Base-by-base conservation (phyloP, 78 protist species). In the Tieghemostelium lacteum region DNA sequence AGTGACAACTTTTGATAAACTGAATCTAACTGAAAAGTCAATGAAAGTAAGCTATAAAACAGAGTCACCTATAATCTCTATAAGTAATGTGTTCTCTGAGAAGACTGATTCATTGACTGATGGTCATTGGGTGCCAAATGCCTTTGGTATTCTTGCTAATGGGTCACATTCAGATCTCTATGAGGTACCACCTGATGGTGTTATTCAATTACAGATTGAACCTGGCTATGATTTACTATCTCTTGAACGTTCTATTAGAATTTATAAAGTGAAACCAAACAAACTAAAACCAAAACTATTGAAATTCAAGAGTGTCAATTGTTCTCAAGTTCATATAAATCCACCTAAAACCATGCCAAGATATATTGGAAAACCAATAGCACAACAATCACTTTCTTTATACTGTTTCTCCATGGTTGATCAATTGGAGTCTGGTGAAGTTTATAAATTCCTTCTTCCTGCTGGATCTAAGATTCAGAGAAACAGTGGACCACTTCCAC, bases 131-230 rank as follows among this genome's bases (percentile, higher is more conserved):
- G 58, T 14, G 8, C 34, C 76, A 3, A 20, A 34, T 8, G 36
- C 55, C 3, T 26, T 20, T 22, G 40, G 33, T 0, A 45, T 16
- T 17, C 3, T 14, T 34, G 42, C 17, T 12, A 33, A 31, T 42
- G 45, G 54, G 2, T n/a, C 50, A 7, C 8, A 16, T 69, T 58
- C 2, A 3, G 74, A 24, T 24, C 8, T 10, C 16, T 28, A 49
- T 45, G 91, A 83, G 54, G 75, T 83, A 4, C 78, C 91, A 55
- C 78, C 91, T 5, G 91, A 83, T 33, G 71, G 71, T 6, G 58
- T 55, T 17, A 57, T 83, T 24, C 20, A 20, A 55, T 22, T 83
- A 16, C 26, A 24, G 10, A 24, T n/a, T n/a, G n/a, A n/a, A n/a
- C n/a, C n/a, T n/a, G n/a, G n/a, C 16, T 24, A 31, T 42, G 17